Evolutionary conservation across 495 filamentous ascomycete species (phyloP).

Genomic region (Geoglossum glabrum): DNA sequence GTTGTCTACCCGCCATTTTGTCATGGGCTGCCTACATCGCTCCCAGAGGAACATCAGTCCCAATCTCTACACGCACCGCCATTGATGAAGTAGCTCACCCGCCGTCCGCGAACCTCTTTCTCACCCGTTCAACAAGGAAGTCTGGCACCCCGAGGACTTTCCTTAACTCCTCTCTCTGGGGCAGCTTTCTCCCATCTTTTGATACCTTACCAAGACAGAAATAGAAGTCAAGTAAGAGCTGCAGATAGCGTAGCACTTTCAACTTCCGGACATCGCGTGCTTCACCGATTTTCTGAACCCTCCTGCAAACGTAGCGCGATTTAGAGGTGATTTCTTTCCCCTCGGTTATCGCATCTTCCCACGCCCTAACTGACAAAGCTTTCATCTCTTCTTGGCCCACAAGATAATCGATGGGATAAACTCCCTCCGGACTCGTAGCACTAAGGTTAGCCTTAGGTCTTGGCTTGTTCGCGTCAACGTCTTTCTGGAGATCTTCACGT

Average conservation of each 20-base stretch:
- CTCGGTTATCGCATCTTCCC: constrained; percentile 36
- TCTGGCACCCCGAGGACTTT: constrained; percentile 32
- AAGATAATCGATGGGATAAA: constrained; percentile 59
- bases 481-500: constrained; percentile 39
- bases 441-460: constrained; percentile 55
- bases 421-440: constrained; percentile 53
- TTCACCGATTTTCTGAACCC: constrained; percentile 12
- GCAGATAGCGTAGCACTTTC: constrained; percentile 46
- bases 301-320: constrained; percentile 9
- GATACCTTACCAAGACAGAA: constrained; percentile 18
- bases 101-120: constrained; percentile 46
- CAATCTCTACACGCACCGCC: constrained; percentile 39
- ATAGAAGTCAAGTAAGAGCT: constrained; percentile 42
- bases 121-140: constrained; percentile 43
- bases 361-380: neutral
- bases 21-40: constrained; percentile 16
- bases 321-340: constrained; percentile 32
- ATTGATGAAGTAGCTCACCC: constrained; percentile 32
- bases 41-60: constrained; percentile 37
- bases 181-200: constrained; percentile 14
- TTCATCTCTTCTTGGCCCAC: constrained; percentile 17
- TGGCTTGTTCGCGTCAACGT: constrained; percentile 50
- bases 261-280: constrained; percentile 36
- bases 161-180: constrained; percentile 22
- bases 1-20: constrained; percentile 22